These are phyloP conservation scores for Betula pendula DNA, from an alignment of 306 rosid species.

Conservation along the genomic window DNA sequence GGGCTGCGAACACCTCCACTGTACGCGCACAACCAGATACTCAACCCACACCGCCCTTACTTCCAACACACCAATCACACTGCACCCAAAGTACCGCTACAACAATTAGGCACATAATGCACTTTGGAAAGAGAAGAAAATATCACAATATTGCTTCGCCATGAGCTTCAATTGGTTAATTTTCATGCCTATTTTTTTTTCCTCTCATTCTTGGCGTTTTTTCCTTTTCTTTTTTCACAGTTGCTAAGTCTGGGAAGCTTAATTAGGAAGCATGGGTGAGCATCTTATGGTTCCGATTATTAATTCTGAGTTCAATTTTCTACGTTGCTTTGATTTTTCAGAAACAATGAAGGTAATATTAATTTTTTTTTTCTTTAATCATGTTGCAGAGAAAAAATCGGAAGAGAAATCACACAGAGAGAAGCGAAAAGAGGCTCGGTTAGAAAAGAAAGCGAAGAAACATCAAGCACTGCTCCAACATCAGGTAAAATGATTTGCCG, in stretches of 20 bases:
- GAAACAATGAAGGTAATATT: too few species aligned
- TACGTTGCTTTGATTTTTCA: slow-evolving; percentile 5
- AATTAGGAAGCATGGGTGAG: slow-evolving; percentile 19
- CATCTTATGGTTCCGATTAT: neutral
- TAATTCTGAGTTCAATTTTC: neutral
- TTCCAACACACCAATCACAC: too few species aligned
- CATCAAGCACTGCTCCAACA: slow-evolving; percentile 55
- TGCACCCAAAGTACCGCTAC: too few species aligned
- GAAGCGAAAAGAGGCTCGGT: slow-evolving; percentile 66
- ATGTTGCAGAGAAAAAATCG: slow-evolving; percentile 25
- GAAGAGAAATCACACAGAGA: slow-evolving; percentile 59
- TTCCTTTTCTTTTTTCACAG: neutral
- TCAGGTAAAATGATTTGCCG: slow-evolving; percentile 38
- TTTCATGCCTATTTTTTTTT: too few species aligned
- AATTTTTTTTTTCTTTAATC: neutral
- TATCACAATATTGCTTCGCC: too few species aligned
- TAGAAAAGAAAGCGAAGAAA: slow-evolving; percentile 49
- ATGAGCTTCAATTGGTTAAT: too few species aligned
- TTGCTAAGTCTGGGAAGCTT: neutral
- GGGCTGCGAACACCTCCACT: too few species aligned
- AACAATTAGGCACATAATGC: too few species aligned
- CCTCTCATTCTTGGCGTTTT: too few species aligned
- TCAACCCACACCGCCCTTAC: too few species aligned
- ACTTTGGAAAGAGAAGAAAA: too few species aligned
- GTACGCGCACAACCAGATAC: too few species aligned